phyloP scores from a whole-genome alignment of 2,329 filamentous ascomycete genomes.

The Colletotrichum sp. region DNA sequence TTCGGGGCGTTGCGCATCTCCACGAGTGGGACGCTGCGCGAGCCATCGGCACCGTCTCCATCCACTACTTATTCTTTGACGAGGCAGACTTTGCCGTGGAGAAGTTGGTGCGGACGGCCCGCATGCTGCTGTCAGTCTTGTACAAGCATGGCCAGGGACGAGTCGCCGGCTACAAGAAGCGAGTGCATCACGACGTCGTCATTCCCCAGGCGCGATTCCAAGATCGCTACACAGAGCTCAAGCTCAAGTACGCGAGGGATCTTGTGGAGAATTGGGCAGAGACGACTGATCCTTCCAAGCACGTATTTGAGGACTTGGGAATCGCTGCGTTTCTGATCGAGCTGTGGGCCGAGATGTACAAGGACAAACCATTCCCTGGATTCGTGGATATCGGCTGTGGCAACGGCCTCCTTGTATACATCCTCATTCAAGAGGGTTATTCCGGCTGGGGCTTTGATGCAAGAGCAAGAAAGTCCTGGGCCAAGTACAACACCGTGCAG shows the following conservation, averaged over 20 bases:
- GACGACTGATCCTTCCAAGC: slow-evolving; percentile 84
- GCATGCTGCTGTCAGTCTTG: slow-evolving; percentile 70
- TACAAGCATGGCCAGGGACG: slow-evolving; percentile 76
- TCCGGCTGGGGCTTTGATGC: slow-evolving; percentile 92
- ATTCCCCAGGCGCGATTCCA: slow-evolving; percentile 80
- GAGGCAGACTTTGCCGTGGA: slow-evolving; percentile 28
- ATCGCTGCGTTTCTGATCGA: slow-evolving; percentile 95
- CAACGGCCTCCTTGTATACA: slow-evolving; percentile 87
- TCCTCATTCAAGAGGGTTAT: slow-evolving; percentile 83
- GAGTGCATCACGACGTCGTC: slow-evolving; percentile 82
- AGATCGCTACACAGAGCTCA: slow-evolving; percentile 81
- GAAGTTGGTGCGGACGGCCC: slow-evolving; percentile 70
- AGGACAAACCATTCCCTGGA: slow-evolving; percentile 68
- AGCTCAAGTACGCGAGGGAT: slow-evolving; percentile 75
- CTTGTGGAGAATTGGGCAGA: slow-evolving; percentile 84
- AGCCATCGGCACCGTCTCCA: slow-evolving; percentile 56
- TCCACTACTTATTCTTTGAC: slow-evolving; percentile 65
- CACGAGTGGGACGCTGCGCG: slow-evolving; percentile 65
- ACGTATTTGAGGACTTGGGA: slow-evolving; percentile 92
- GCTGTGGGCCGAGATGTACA: slow-evolving; percentile 87
- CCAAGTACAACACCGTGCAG: slow-evolving; percentile 59
- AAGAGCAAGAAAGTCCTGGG: slow-evolving; percentile 84
- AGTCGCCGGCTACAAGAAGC: slow-evolving; percentile 74
- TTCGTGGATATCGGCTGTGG: slow-evolving; percentile 98
- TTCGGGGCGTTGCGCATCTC: slow-evolving; percentile 76